Evolutionary conservation across 2,329 filamentous ascomycete genomes (phyloP).

Genomic region (Calycina herbarum): DNA sequence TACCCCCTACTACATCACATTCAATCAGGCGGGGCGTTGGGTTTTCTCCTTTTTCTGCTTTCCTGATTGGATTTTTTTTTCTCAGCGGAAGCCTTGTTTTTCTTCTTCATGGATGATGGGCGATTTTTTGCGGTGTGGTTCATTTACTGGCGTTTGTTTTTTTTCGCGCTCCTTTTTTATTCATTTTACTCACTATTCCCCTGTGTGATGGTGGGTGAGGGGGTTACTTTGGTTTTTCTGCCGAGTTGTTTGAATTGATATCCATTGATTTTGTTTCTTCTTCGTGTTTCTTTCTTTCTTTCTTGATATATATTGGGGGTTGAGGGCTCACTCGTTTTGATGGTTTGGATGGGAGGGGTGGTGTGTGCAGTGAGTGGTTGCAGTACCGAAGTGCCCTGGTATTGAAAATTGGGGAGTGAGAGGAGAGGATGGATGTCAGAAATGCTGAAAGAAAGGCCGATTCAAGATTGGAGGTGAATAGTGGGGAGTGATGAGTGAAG

Average conservation of each 20-base stretch:
- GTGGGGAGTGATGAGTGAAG: too few species aligned
- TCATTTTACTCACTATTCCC: neutral
- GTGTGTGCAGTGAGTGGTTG: too few species aligned
- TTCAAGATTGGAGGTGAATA: too few species aligned
- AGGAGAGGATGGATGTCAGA: too few species aligned
- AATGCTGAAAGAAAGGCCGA: too few species aligned
- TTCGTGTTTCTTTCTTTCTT: neutral
- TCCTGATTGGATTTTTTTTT: neutral
- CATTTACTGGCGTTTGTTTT: conserved; percentile 19
- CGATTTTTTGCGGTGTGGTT: neutral
- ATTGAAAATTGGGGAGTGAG: too few species aligned
- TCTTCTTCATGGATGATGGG: neutral
- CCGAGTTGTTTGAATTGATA: conserved; percentile 19
- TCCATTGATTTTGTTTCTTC: conserved; percentile 18
- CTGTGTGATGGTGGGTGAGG: neutral
- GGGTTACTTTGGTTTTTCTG: neutral
- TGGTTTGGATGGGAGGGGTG: too few species aligned
- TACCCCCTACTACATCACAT: neutral
- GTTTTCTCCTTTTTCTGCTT: neutral
- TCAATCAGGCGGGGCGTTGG: neutral
- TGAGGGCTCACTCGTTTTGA: too few species aligned
- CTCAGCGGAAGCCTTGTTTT: conserved; percentile 11
- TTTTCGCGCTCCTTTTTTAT: conserved; percentile 5
- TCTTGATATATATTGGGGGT: neutral
- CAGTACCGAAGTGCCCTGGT: too few species aligned